These are phyloP conservation scores for Amanita phalloides DNA, from an alignment of 768 basidiomycete genomes.

Conservation along the genomic window DNA sequence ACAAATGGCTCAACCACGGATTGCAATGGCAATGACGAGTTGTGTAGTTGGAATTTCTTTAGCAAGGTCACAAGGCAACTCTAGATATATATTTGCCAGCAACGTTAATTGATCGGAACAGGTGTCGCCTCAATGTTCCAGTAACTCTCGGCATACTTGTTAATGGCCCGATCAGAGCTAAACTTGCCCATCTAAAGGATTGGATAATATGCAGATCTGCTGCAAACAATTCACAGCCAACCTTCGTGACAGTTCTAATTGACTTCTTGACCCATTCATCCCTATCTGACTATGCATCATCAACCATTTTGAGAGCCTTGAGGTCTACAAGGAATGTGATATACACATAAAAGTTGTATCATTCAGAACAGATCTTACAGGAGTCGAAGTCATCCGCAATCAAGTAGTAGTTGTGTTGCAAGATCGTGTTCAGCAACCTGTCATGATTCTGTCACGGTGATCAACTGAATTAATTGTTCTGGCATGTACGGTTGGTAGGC, in stretches of 20 bases:
- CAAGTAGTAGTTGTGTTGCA: slow-evolving; percentile 69
- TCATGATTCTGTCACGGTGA: slow-evolving; percentile 7
- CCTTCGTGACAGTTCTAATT: slow-evolving; percentile 74
- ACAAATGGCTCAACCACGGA: background rate
- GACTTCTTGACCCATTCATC: slow-evolving; percentile 90
- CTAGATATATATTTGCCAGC: background rate
- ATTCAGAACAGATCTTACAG: slow-evolving; percentile 34
- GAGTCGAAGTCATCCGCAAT: slow-evolving; percentile 93
- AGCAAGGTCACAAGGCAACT: too few species aligned
- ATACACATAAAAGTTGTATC: background rate
- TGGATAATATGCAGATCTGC: background rate
- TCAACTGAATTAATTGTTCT: slow-evolving; percentile 13
- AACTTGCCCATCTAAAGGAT: slow-evolving; percentile 82
- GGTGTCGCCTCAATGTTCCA: slow-evolving; percentile 59
- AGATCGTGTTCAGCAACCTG: slow-evolving; percentile 66
- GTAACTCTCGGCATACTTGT: slow-evolving; percentile 84
- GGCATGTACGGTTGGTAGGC: slow-evolving; percentile 77
- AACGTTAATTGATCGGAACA: slow-evolving; percentile 8
- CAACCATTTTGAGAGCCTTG: slow-evolving; percentile 75
- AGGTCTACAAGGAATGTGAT: slow-evolving; percentile 41
- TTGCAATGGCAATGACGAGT: background rate
- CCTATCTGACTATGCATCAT: slow-evolving; percentile 76
- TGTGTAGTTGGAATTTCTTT: background rate
- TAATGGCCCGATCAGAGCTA: slow-evolving; percentile 88
- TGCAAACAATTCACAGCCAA: slow-evolving; percentile 11